phyloP scores from a whole-genome alignment of 495 filamentous ascomycete species.

The Xeromyces bisporus region DNA sequence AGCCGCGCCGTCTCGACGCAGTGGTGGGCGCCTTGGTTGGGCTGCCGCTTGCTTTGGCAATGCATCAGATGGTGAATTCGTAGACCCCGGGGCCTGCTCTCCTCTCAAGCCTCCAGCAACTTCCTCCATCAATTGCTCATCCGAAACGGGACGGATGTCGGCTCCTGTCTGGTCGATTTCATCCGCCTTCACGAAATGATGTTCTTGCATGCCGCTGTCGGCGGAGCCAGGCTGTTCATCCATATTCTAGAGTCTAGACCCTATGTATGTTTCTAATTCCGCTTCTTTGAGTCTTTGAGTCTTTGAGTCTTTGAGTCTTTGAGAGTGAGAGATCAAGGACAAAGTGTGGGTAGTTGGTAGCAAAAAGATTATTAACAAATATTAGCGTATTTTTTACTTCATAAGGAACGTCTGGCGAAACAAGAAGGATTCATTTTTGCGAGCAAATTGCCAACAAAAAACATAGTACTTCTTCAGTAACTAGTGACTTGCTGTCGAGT shows the following conservation, averaged over 20 bases:
- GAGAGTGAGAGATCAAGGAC: no score
- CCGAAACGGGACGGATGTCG: constrained; percentile 32
- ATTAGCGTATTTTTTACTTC: no score
- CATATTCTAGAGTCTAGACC: no score
- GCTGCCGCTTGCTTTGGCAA: constrained; percentile 6
- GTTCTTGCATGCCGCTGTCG: constrained; percentile 14
- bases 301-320: no score
- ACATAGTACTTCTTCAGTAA: no score
- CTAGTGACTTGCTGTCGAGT: no score
- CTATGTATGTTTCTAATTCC: constrained; percentile 1
- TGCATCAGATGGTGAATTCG: constrained; percentile 1
- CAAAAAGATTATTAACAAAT: no score
- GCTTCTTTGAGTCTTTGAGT: constrained; percentile 1
- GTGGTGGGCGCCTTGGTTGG: constrained; percentile 29
- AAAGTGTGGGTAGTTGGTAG: no score
- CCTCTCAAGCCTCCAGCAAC: constrained; percentile 31
- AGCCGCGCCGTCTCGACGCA: constrained; percentile 36
- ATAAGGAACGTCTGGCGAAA: no score
- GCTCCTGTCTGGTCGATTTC: constrained; percentile 38
- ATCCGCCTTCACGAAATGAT: constrained; percentile 37
- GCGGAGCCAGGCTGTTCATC: constrained; percentile 11
- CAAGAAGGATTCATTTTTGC: no score
- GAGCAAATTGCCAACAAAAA: no score
- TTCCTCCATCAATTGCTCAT: constrained; percentile 32
- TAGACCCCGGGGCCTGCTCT: constrained; percentile 18